Base-by-base conservation (phyloP, 352 stramenopile species). In the Detonula confervacea region DNA sequence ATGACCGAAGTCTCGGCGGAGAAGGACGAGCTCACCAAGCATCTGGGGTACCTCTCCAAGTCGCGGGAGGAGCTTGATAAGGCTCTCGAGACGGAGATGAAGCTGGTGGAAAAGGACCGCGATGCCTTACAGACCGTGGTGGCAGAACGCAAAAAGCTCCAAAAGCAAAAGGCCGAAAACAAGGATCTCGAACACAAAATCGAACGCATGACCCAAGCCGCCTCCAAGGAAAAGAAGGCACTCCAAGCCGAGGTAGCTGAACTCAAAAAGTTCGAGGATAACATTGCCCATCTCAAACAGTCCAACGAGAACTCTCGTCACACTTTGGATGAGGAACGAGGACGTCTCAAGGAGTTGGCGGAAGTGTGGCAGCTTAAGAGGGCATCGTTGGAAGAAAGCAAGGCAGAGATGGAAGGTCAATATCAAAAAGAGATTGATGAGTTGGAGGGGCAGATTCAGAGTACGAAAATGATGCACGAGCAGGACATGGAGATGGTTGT, bases 101-200 rank as follows among this genome's bases (percentile, higher is more conserved):
- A 74, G 37, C 20, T 77, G 7, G 68, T 80, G 1, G 69, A 80
- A 42, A 72, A 77, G 54, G 63, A 80, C 20, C 66, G 71, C 33
- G 57, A 84, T 44, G 46, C 56, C 1, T 24, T 84, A n/a, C 63
- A 84, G 35, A 75, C 67, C 16, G 59, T 84, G 16, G 49, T 79
- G 52, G 65, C 25, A 3, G 57, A 84, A 39, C 30, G 69, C 1
- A 84, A 77, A 35, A 55, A 37, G 25, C 25, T 84, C 2, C 54
- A 84, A 64, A 76, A 76, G 30, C 64, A 73, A 67, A 84, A 74
- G 64, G 37, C 39, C 5, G 77, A 84, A 22, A 84, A 84, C 65
- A 80, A 80, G 35, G 77, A 77, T 16, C 42, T 84, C 9, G 77
- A 84, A 52, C 49, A 29, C 18, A 76, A 73, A 35, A 80, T 84